Evolutionary conservation across 345 rosid genomes (phyloP).

Genomic region (Toxicodendron radicans): DNA sequence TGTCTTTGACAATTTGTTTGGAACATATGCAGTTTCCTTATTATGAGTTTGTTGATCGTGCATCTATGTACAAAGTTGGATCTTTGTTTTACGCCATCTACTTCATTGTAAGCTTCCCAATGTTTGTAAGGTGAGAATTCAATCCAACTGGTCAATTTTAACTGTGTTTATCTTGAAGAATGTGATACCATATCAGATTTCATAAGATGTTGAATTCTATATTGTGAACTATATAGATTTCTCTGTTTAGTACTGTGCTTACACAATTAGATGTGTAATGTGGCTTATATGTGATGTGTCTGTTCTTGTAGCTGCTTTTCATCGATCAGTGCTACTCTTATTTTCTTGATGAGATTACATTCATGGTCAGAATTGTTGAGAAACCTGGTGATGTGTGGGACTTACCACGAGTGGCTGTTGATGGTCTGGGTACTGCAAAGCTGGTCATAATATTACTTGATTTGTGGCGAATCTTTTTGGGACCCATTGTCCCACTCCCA

Average conservation of each 20-base stretch:
- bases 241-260: too few relatives aligned
- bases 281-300: too few relatives aligned
- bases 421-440: conserved; percentile 96
- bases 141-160: conserved; percentile 10
- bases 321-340: too few relatives aligned
- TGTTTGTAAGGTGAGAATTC: conserved; percentile 84
- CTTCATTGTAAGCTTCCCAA: conserved; percentile 96
- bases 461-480: conserved; percentile 88
- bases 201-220: too few relatives aligned
- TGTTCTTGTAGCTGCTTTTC: too few relatives aligned
- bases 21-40: conserved; percentile 82
- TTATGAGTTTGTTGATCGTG: conserved; percentile 91
- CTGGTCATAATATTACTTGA: conserved; percentile 91
- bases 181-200: not conserved
- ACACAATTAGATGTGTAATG: too few relatives aligned
- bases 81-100: conserved; percentile 94
- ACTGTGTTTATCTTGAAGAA: not conserved
- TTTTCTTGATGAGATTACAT: not conserved
- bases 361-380: conserved; percentile 76
- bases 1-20: conserved; percentile 24
- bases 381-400: conserved; percentile 80
- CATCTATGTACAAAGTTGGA: conserved; percentile 93
- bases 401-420: conserved; percentile 78
- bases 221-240: too few relatives aligned
- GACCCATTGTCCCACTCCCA: conserved; percentile 73